phyloP scores from a whole-genome alignment of 768 basidiomycete genomes.

The Suillus discolor region DNA sequence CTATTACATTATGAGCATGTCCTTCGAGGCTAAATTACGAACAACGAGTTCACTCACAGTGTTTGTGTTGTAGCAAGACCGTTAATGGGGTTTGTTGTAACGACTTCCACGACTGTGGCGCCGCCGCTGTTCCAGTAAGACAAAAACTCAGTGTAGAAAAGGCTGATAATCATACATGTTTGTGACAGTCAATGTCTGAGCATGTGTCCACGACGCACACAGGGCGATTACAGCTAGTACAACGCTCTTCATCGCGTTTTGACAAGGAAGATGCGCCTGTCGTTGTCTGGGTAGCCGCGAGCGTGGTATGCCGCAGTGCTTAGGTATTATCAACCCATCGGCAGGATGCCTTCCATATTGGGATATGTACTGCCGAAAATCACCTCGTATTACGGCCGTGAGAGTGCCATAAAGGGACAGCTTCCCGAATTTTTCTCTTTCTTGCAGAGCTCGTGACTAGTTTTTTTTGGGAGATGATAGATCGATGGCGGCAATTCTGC shows the following conservation, averaged over 20 bases:
- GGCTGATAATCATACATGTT: slow-evolving; percentile 43
- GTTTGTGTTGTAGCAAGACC: slow-evolving; percentile 44
- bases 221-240: slow-evolving; percentile 21
- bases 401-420: slow-evolving; percentile 2
- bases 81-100: slow-evolving; percentile 39
- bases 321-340: slow-evolving; percentile 5
- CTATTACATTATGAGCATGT: slow-evolving; percentile 18
- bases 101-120: slow-evolving; percentile 50
- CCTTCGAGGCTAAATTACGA: neutral
- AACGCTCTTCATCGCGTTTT: slow-evolving; percentile 20
- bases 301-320: neutral
- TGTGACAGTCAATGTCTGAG: slow-evolving; percentile 52
- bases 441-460: slow-evolving; percentile 6
- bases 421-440: neutral
- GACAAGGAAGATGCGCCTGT: slow-evolving; percentile 11
- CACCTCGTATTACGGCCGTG: neutral
- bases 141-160: neutral
- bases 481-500: slow-evolving; percentile 20
- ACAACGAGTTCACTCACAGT: slow-evolving; percentile 38
- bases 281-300: slow-evolving; percentile 5
- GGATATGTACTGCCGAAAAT: neutral
- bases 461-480: slow-evolving; percentile 30
- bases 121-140: slow-evolving; percentile 41
- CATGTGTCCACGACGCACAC: slow-evolving; percentile 25
- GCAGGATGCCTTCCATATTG: neutral